Evolutionary conservation across 495 filamentous ascomycete species (phyloP).

Genomic region (Mytilinidion resinicola): DNA sequence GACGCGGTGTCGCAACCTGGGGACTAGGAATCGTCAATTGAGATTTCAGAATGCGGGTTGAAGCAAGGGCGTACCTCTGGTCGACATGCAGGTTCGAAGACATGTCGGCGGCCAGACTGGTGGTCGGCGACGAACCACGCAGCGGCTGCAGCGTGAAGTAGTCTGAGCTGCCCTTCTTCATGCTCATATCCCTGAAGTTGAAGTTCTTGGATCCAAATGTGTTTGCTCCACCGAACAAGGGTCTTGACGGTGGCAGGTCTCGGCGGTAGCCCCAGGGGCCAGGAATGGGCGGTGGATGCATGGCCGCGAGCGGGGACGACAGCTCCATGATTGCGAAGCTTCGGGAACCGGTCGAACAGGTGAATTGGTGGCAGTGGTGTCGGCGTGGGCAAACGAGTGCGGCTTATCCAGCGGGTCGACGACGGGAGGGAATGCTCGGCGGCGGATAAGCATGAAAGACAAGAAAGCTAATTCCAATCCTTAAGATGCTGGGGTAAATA

Average conservation of each 20-base stretch:
- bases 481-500: constrained; percentile 30
- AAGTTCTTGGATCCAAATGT: constrained; percentile 58
- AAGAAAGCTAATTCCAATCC: constrained; percentile 31
- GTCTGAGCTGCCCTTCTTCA: constrained; percentile 59
- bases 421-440: constrained; percentile 10
- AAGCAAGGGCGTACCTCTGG: constrained; percentile 58
- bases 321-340: constrained; percentile 61
- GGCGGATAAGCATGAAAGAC: constrained; percentile 29
- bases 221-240: constrained; percentile 44
- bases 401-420: not conserved
- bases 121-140: constrained; percentile 81
- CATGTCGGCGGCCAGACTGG: constrained; percentile 84
- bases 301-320: constrained; percentile 88
- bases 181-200: constrained; percentile 67
- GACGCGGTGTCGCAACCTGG: constrained; percentile 81
- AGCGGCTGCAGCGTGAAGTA: constrained; percentile 73
- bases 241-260: constrained; percentile 48
- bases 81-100: constrained; percentile 96
- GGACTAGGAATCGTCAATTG: constrained; percentile 54
- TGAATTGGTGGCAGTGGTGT: constrained; percentile 2
- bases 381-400: constrained; percentile 12
- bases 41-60: constrained; percentile 11
- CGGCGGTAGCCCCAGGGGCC: constrained; percentile 46
- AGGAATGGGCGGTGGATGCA: constrained; percentile 70
- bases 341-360: not conserved